These are phyloP conservation scores for Scopulariopsis brevicaulis DNA, from an alignment of 2,329 filamentous ascomycete species.

Conservation along the genomic window DNA sequence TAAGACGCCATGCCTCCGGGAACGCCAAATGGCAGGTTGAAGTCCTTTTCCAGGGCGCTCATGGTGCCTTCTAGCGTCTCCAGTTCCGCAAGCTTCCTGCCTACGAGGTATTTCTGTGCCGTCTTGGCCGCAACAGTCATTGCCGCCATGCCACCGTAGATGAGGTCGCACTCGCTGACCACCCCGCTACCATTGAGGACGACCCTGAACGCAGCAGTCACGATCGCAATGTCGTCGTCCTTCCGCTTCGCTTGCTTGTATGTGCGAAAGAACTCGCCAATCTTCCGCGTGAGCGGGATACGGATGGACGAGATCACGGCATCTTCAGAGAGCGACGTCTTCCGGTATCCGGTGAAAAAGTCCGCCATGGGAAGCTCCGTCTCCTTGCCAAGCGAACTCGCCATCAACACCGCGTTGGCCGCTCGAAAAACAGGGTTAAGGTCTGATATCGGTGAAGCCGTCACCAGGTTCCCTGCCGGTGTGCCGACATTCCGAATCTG, in stretches of 20 bases:
- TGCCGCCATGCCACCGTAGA: conserved; percentile 93
- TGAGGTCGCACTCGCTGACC: conserved; percentile 66
- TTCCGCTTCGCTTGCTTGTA: conserved; percentile 98
- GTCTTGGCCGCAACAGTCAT: conserved; percentile 80
- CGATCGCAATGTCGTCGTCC: conserved; percentile 97
- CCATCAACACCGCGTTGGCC: conserved; percentile 69
- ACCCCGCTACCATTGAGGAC: conserved; percentile 55
- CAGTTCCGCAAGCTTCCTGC: conserved; percentile 69
- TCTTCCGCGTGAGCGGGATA: conserved; percentile 66
- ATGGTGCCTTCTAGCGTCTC: conserved; percentile 82
- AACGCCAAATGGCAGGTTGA: conserved; percentile 79
- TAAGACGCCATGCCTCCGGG: conserved; percentile 98
- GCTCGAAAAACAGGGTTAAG: conserved; percentile 90
- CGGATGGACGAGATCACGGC: conserved; percentile 78
- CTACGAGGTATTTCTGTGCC: conserved; percentile 61
- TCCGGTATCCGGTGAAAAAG: conserved; percentile 88
- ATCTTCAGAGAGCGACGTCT: conserved; percentile 69
- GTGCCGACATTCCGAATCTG: conserved; percentile 98
- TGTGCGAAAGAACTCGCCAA: conserved; percentile 73
- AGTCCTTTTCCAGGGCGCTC: conserved; percentile 80
- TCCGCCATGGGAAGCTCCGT: conserved; percentile 81
- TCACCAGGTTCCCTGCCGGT: conserved; percentile 86
- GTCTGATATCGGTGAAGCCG: conserved; percentile 92
- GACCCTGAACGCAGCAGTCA: conserved; percentile 75
- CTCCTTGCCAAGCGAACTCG: conserved; percentile 62